A percentile compares a stretch with the other conserved stretches of the same genome.
Conservation (phyloP, 371 early-diverging fungal species). For the Mortierella polycephala region DNA sequence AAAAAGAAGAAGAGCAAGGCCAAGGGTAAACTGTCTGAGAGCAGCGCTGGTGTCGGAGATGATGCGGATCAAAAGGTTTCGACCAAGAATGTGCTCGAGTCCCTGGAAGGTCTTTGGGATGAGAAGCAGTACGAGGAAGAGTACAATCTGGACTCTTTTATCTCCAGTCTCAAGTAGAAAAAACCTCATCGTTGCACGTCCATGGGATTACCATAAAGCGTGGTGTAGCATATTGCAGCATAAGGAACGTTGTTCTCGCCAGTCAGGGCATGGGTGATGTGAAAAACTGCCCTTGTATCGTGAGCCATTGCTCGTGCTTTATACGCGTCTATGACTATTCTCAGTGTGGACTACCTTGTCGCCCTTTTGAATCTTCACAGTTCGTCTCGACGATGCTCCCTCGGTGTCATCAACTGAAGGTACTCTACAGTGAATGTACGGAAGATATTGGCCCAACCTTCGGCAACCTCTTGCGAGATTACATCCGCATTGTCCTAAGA, state of each 20-base stretch:
- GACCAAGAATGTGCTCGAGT: constrained; percentile 86
- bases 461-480: constrained; percentile 57
- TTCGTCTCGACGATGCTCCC: constrained; percentile 33
- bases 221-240: no score
- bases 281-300: no score
- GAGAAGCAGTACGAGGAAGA: constrained; percentile 95
- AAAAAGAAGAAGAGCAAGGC: constrained; percentile 53
- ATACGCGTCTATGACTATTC: no score
- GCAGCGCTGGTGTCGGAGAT: constrained; percentile 5
- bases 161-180: constrained; percentile 71
- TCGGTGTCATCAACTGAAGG: constrained; percentile 56
- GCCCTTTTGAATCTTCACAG: constrained; percentile 7
- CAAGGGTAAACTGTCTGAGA: constrained; percentile 26
- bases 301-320: no score
- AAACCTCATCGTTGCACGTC: background rate
- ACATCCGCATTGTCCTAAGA: constrained; percentile 57
- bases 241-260: no score
- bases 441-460: constrained; percentile 63
- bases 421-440: constrained; percentile 68
- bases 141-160: constrained; percentile 85
- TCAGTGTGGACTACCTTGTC: no score
- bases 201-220: no score
- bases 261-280: no score
- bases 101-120: constrained; percentile 91
- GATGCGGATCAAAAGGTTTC: constrained; percentile 59